Percentiles rank a stretch among this genome's conserved stretches.
phyloP scores from a whole-genome alignment of 176 grass and related monocot genomes.

The Tuctoria greenei region DNA sequence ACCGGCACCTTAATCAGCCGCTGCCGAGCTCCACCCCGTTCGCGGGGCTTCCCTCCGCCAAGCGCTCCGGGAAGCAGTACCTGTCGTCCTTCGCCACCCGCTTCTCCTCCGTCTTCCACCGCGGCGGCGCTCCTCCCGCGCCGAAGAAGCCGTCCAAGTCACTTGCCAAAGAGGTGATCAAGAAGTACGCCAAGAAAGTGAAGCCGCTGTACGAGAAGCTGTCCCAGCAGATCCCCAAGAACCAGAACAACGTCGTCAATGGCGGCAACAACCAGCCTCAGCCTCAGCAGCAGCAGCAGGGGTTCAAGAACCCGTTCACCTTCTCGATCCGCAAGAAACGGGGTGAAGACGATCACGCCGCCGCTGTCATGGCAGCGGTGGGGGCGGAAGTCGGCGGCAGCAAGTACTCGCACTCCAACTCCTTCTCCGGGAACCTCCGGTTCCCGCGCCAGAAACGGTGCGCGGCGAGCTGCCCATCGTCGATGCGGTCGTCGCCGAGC shows the following conservation, averaged over 20 bases:
- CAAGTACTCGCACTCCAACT: constrained; percentile 68
- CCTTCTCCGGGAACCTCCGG: constrained; percentile 92
- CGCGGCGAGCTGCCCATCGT: constrained; percentile 92
- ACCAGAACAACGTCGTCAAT: constrained; percentile 27
- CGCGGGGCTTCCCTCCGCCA: constrained; percentile 35
- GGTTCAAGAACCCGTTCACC: constrained; percentile 75
- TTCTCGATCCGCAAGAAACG: constrained; percentile 87
- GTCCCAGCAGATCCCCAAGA: constrained; percentile 70
- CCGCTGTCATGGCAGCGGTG: background rate
- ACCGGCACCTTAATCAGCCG: constrained; percentile 51
- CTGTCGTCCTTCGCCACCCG: constrained; percentile 87
- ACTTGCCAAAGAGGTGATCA: constrained; percentile 87
- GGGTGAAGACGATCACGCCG: constrained; percentile 27
- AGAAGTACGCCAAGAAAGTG: constrained; percentile 97
- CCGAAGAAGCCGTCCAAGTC: constrained; percentile 58
- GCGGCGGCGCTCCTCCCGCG: constrained; percentile 50
- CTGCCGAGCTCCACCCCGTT: constrained; percentile 50
- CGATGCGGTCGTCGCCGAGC: constrained; percentile 90
- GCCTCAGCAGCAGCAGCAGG: constrained; percentile 47
- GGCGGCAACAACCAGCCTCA: constrained; percentile 22
- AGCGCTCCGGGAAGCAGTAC: constrained; percentile 65
- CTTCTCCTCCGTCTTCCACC: constrained; percentile 95
- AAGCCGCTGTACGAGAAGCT: constrained; percentile 95
- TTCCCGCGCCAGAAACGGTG: constrained; percentile 71
- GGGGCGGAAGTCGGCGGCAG: background rate